Evolutionary conservation across 2,329 filamentous ascomycete genomes (phyloP).

Genomic region (Didymella pomorum): DNA sequence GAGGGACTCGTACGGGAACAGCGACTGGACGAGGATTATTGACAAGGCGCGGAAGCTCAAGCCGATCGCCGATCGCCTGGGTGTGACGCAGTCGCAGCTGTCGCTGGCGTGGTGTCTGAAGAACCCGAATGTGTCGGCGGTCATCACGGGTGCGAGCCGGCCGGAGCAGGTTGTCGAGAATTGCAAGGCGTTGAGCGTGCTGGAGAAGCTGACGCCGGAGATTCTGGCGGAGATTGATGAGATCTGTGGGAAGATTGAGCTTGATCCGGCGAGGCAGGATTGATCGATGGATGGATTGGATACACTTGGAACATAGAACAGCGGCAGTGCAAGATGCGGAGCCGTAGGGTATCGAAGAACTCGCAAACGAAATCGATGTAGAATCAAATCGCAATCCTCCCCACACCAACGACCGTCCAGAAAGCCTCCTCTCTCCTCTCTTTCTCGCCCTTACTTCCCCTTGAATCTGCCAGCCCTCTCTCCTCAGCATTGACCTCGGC

Average conservation of each 20-base stretch:
- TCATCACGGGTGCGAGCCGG: conserved; percentile 41
- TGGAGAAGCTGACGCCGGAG: conserved; percentile 56
- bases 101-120: conserved; percentile 49
- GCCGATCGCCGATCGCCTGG: conserved; percentile 69
- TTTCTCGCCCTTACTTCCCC: conserved; percentile 67
- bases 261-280: conserved; percentile 12
- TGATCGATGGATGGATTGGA: neutral
- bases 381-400: conserved; percentile 67
- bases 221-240: conserved; percentile 54
- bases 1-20: conserved; percentile 56
- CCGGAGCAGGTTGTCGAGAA: conserved; percentile 48
- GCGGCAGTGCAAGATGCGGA: neutral
- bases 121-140: conserved; percentile 45
- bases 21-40: conserved; percentile 64
- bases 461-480: conserved; percentile 45
- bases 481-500: conserved; percentile 69
- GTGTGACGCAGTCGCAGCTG: conserved; percentile 59
- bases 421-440: conserved; percentile 88
- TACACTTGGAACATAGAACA: neutral
- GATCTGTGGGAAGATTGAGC: conserved; percentile 20
- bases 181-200: conserved; percentile 54
- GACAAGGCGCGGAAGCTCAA: conserved; percentile 62
- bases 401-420: conserved; percentile 92
- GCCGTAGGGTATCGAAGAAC: conserved; percentile 13
- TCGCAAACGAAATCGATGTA: conserved; percentile 5